Conservation (phyloP, 2,329 filamentous ascomycete genomes). For the Talaromyces atroroseus region DNA sequence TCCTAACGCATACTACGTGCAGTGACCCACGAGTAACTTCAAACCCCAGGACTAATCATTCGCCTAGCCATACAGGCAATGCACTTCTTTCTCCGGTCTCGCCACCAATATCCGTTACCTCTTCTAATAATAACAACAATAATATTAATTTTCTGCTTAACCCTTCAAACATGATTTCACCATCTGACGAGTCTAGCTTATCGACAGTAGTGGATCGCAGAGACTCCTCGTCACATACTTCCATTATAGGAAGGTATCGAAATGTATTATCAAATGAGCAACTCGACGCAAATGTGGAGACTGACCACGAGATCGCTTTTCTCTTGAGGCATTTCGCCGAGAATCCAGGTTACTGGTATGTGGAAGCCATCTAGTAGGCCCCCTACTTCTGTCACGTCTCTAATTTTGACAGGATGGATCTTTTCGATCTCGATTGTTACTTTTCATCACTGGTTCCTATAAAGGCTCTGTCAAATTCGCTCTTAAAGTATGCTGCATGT, state of each 20-base stretch:
- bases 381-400: neutral
- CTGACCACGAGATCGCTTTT: slow-evolving; percentile 55
- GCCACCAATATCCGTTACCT: slow-evolving; percentile 40
- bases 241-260: slow-evolving; percentile 21
- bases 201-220: slow-evolving; percentile 25
- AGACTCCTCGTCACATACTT: slow-evolving; percentile 24
- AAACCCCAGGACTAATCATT: slow-evolving; percentile 18
- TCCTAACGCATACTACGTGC: neutral
- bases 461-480: slow-evolving; percentile 46
- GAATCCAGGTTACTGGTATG: slow-evolving; percentile 54
- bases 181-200: slow-evolving; percentile 40
- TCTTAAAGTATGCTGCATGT: slow-evolving; percentile 51
- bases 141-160: slow-evolving; percentile 56
- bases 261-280: slow-evolving; percentile 18
- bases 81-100: slow-evolving; percentile 33
- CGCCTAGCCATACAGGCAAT: slow-evolving; percentile 30
- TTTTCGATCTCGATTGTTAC: slow-evolving; percentile 50
- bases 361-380: neutral
- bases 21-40: neutral
- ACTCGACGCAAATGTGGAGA: slow-evolving; percentile 29
- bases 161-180: slow-evolving; percentile 38
- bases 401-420: slow-evolving; percentile 36
- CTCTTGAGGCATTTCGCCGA: slow-evolving; percentile 57
- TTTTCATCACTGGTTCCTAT: slow-evolving; percentile 57
- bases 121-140: slow-evolving; percentile 41